phyloP scores from a whole-genome alignment of 306 rosid genomes.

The Herpetospermum pedunculosum region DNA sequence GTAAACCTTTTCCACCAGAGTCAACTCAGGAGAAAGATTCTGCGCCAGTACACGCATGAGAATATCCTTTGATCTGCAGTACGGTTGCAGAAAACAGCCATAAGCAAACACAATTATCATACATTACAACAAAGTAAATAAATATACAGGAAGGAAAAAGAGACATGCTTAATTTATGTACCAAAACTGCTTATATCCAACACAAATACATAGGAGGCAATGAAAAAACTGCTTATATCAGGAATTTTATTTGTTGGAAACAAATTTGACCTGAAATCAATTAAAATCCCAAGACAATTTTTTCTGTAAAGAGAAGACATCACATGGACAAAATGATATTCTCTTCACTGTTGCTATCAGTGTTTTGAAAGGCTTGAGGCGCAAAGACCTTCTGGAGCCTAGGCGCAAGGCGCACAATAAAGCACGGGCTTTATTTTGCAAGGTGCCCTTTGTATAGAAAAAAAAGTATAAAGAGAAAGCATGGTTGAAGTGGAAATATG shows the following conservation, averaged over 20 bases:
- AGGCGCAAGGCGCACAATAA: no score
- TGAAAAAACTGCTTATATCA: not conserved
- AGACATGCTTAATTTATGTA: no score
- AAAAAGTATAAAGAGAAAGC: no score
- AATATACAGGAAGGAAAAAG: not conserved
- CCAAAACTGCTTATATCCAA: no score
- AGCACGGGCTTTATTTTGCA: no score
- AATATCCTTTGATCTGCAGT: slow-evolving; percentile 83
- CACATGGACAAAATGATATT: not conserved
- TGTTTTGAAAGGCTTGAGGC: no score
- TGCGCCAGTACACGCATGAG: slow-evolving; percentile 90
- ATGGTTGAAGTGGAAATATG: no score
- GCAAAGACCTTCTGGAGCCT: no score
- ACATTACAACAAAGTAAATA: slow-evolving; percentile 7
- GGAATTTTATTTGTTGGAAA: not conserved
- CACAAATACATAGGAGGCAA: not conserved
- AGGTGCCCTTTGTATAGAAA: no score
- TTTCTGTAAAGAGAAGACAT: not conserved
- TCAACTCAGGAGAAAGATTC: slow-evolving; percentile 83
- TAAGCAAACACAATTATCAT: slow-evolving; percentile 7
- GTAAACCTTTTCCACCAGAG: slow-evolving; percentile 72
- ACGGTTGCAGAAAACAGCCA: slow-evolving; percentile 14
- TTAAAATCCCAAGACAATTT: not conserved
- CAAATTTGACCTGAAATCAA: not conserved
- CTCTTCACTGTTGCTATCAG: not conserved